phyloP scores from a whole-genome alignment of 2,329 filamentous ascomycete species.

The Sporothrix curviconia region DNA sequence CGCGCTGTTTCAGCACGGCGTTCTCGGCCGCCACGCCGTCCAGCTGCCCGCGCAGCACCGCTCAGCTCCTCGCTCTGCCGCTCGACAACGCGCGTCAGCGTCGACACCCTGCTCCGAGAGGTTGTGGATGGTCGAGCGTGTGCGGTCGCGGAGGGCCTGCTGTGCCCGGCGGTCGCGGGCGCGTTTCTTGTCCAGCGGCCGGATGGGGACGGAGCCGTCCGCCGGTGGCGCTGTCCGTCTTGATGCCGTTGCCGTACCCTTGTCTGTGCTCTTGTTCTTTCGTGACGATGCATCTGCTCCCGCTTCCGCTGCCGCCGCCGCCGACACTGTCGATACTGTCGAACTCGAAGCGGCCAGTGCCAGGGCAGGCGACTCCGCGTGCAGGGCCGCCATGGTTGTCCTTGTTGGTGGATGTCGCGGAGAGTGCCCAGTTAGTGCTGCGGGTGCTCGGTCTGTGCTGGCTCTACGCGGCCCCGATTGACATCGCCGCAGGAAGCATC shows the following conservation, averaged over 20 bases:
- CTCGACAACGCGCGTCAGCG: constrained; percentile 1
- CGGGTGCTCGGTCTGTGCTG: no score
- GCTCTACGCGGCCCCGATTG: no score
- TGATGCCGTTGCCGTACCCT: neutral
- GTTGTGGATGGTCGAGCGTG: constrained; percentile 5
- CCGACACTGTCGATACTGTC: no score
- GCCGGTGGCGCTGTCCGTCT: neutral
- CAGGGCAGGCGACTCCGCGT: no score
- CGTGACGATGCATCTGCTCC: no score
- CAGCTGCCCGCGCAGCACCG: neutral
- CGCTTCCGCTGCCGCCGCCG: no score
- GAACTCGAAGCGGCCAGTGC: no score
- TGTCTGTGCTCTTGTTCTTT: no score
- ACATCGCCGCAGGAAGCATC: no score
- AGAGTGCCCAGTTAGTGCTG: no score
- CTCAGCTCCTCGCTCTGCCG: constrained; percentile 3
- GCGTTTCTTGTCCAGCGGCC: neutral
- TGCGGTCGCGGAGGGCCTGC: neutral
- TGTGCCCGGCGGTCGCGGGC: neutral
- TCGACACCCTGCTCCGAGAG: constrained; percentile 2
- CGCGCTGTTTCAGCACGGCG: neutral
- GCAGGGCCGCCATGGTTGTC: no score
- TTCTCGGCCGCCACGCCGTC: neutral
- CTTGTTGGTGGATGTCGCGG: no score
- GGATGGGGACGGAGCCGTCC: neutral